phyloP scores from a whole-genome alignment of 139 green algal genomes.

The Ulvella scutata region DNA sequence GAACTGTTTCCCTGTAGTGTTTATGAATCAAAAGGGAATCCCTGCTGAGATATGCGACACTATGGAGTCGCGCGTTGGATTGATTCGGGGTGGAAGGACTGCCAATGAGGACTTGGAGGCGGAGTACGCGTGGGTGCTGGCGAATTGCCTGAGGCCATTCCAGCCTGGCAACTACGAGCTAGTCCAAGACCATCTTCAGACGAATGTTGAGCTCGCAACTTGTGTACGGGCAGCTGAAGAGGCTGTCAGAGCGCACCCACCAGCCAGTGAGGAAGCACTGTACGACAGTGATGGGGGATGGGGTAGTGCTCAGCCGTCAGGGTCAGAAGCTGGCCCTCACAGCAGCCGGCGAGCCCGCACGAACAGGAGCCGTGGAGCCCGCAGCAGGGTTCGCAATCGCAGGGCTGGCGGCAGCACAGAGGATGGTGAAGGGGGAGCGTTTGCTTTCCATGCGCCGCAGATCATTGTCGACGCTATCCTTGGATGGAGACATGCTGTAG shows the following conservation, averaged over 20 bases:
- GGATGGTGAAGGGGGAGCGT: background rate
- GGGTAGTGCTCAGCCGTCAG: background rate
- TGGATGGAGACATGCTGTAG: slow-evolving; percentile 45
- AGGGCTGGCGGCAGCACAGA: slow-evolving; percentile 5
- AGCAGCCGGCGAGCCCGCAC: background rate
- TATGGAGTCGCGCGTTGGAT: background rate
- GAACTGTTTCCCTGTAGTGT: slow-evolving; percentile 65
- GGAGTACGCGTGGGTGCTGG: slow-evolving; percentile 78
- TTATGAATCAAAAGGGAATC: slow-evolving; percentile 71
- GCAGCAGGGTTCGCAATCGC: background rate
- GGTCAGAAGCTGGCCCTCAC: background rate
- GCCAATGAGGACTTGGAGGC: slow-evolving; percentile 54
- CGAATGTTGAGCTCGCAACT: slow-evolving; percentile 13
- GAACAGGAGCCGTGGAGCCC: background rate
- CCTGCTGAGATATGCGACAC: slow-evolving; percentile 42
- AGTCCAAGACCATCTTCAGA: slow-evolving; percentile 1
- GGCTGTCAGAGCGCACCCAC: slow-evolving; percentile 8
- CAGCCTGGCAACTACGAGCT: slow-evolving; percentile 18
- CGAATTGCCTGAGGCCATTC: slow-evolving; percentile 62
- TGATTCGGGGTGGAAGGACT: background rate
- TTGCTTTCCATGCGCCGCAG: background rate
- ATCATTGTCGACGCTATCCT: slow-evolving; percentile 48
- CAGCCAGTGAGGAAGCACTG: background rate
- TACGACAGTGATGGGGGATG: slow-evolving; percentile 5
- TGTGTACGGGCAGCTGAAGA: slow-evolving; percentile 35